A percentile compares a stretch with the other conserved stretches of the same genome.
Evolutionary conservation across 768 basidiomycete genomes (phyloP).

Genomic region (Mycena albidolilacea): DNA sequence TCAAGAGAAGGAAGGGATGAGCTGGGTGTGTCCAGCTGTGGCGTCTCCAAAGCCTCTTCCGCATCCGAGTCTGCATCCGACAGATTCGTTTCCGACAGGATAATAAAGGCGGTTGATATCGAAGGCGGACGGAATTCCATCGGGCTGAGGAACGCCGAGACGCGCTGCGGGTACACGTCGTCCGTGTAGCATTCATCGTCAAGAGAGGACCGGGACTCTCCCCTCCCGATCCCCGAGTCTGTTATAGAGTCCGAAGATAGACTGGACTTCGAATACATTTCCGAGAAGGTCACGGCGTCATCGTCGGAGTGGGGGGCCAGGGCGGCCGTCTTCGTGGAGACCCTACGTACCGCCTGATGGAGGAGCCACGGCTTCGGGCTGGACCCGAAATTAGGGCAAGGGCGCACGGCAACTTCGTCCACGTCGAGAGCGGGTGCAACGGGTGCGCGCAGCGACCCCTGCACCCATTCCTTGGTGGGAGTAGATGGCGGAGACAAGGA

Average conservation of each 20-base stretch:
- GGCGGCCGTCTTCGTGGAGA: too few relatives aligned
- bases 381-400: background rate
- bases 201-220: background rate
- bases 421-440: background rate
- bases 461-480: background rate
- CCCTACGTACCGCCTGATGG: too few relatives aligned
- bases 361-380: too few relatives aligned
- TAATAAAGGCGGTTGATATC: background rate
- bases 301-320: background rate
- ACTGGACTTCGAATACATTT: background rate
- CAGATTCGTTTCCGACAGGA: background rate
- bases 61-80: background rate
- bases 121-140: background rate
- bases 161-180: background rate
- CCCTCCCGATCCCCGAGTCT: background rate
- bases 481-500: background rate
- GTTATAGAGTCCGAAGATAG: background rate
- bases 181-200: background rate
- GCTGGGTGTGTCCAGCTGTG: background rate
- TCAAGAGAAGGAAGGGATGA: background rate
- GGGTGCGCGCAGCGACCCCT: background rate
- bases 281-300: background rate
- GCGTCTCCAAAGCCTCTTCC: background rate
- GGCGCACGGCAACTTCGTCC: background rate
- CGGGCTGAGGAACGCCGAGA: background rate